Evolutionary conservation across 176 grass and related monocot genomes (phyloP), one percentile per base, ranked within the genome.

Genomic region (Lolium multiflorum): DNA sequence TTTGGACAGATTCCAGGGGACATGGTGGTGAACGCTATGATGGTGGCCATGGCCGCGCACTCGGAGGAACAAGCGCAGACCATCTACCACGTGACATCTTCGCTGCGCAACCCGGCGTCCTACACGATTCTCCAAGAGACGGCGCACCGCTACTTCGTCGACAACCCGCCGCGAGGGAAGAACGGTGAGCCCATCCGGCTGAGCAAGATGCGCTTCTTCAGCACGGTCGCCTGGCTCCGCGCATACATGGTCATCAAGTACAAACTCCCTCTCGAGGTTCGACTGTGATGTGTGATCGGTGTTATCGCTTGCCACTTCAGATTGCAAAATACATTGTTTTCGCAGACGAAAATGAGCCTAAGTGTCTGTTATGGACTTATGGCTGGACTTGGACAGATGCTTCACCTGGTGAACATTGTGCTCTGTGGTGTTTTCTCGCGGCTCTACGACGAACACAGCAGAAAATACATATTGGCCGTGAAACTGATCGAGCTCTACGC

Each of bases 401-500:
- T 64, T 64, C 61, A 14, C 61, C 11, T 64, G 24, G 9, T 28
- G 4, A 64, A 15, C 24, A 28, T 28, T 64, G 61, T 4, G n/a
- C 61, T 64, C n/a, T 64, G 61, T 6, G 61, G 61, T 28, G 61
- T 28, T 11, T 64, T 64, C 24, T 64, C 61, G 24, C 21, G 61
- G 24, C 9, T 10, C 24, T 64, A 28, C n/a, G 14, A 64, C 24
- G 61, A 64, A 12, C 61, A 28, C 61, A 64, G 24, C 24, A 2
- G 61, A 1, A 88, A 46, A 44, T 94, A 87, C 78, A 74, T 18
- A 18, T 94, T 74, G 10, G 9, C 77, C 59, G 82, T 91, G 86
- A 80, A 68, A 21, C 77, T 94, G 11, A 31, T 84, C 5, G 81
- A 94, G 6, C 81, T 94, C 3, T 94, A 94, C n/a, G 57, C 83